Percentiles rank a stretch among this genome's conserved stretches.
phyloP scores from a whole-genome alignment of 257 asterid species.

The Solanum rostratum region DNA sequence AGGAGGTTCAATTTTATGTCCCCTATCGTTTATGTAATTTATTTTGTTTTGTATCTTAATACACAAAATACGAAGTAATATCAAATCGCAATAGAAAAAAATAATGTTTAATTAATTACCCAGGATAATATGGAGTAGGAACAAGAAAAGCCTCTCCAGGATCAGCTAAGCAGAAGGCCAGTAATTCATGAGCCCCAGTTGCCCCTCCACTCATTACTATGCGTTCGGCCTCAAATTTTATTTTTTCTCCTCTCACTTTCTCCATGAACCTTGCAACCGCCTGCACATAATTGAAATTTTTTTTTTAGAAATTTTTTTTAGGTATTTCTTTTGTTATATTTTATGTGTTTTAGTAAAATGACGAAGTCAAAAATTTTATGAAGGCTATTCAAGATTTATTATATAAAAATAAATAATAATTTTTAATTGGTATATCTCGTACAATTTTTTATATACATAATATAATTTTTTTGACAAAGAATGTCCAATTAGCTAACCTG shows the following conservation, averaged over 20 bases:
- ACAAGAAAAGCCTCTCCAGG: constrained; percentile 7
- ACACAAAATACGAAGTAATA: neutral
- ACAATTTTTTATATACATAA: no score
- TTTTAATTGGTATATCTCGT: no score
- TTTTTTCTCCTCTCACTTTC: constrained; percentile 3
- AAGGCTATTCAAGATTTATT: no score
- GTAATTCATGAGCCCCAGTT: constrained; percentile 10
- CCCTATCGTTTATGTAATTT: neutral
- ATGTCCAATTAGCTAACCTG: no score
- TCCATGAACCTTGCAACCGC: constrained; percentile 8
- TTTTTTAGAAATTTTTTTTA: no score
- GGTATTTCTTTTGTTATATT: neutral
- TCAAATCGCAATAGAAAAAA: neutral
- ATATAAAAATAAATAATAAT: no score
- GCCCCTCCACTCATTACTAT: constrained; percentile 13
- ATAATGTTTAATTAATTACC: neutral
- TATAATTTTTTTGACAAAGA: no score
- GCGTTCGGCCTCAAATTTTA: neutral
- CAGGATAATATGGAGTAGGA: constrained; percentile 12
- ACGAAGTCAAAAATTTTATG: no score
- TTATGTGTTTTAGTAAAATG: neutral
- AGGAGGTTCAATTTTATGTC: neutral
- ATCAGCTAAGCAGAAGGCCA: constrained; percentile 8
- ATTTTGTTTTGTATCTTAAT: neutral
- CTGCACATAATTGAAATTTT: neutral